Percentiles rank a stretch among this genome's conserved stretches.
Conservation (phyloP, 371 early-diverging fungal species). For the Coemansia sp. region DNA sequence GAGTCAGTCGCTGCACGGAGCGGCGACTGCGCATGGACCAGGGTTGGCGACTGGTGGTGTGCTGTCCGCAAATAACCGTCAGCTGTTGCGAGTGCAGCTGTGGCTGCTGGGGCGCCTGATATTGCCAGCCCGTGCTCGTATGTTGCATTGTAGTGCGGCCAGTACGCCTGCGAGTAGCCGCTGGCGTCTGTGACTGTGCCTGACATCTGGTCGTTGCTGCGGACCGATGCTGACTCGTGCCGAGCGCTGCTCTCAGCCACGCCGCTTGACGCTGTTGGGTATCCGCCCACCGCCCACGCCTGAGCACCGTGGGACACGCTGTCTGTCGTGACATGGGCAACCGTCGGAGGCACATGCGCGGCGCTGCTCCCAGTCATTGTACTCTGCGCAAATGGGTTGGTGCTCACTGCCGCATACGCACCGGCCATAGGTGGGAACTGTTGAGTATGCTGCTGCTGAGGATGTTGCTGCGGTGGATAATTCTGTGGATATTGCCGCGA, state of each 20-base stretch:
- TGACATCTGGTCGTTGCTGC: constrained; percentile 46
- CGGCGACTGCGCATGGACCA: constrained; percentile 19
- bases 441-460: constrained; percentile 22
- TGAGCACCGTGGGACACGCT: background rate
- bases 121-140: constrained; percentile 5
- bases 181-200: constrained; percentile 37
- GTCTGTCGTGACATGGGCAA: constrained; percentile 7
- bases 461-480: constrained; percentile 9
- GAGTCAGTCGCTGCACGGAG: constrained; percentile 8
- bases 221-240: constrained; percentile 32
- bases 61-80: constrained; percentile 14
- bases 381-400: constrained; percentile 8
- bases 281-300: background rate
- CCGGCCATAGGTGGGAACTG: constrained; percentile 4
- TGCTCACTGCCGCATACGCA: constrained; percentile 11
- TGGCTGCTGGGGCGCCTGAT: background rate
- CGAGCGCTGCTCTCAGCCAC: constrained; percentile 15
- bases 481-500: constrained; percentile 22
- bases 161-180: constrained; percentile 33
- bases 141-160: constrained; percentile 9
- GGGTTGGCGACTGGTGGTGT: constrained; percentile 31
- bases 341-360: constrained; percentile 9
- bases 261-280: constrained; percentile 14
- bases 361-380: constrained; percentile 8
- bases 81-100: background rate